Conservation (phyloP, 441 rosid genomes). For the Populus hybrid region DNA sequence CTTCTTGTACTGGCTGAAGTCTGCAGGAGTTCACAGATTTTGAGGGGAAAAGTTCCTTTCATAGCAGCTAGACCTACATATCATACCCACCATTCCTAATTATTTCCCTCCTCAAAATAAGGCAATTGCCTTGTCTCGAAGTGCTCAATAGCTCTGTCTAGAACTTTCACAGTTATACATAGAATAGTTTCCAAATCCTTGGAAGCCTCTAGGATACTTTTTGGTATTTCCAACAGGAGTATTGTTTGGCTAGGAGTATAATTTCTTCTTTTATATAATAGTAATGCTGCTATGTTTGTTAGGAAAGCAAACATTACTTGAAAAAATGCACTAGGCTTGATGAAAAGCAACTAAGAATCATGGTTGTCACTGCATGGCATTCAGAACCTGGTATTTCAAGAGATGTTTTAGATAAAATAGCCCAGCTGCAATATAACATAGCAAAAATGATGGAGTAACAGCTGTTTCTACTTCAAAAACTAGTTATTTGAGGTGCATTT, state of each 20-base stretch:
- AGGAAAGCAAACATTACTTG: background rate
- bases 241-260: background rate
- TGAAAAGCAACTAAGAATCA: background rate
- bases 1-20: background rate
- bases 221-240: background rate
- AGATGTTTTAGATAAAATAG: background rate
- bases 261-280: background rate
- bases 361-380: background rate
- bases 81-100: background rate
- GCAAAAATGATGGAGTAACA: background rate
- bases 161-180: background rate
- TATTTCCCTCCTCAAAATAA: background rate
- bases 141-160: background rate
- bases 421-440: background rate
- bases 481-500: background rate
- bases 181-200: background rate
- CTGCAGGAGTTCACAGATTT: background rate
- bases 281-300: background rate
- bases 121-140: background rate
- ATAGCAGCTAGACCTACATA: background rate
- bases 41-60: background rate
- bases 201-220: background rate
- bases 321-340: background rate
- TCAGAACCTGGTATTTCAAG: background rate
- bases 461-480: background rate